A percentile compares a stretch with the other conserved stretches of the same genome.
These are phyloP conservation scores for Peniophora sp. DNA, from an alignment of 1,284 basidiomycete genomes.

Conservation along the genomic window DNA sequence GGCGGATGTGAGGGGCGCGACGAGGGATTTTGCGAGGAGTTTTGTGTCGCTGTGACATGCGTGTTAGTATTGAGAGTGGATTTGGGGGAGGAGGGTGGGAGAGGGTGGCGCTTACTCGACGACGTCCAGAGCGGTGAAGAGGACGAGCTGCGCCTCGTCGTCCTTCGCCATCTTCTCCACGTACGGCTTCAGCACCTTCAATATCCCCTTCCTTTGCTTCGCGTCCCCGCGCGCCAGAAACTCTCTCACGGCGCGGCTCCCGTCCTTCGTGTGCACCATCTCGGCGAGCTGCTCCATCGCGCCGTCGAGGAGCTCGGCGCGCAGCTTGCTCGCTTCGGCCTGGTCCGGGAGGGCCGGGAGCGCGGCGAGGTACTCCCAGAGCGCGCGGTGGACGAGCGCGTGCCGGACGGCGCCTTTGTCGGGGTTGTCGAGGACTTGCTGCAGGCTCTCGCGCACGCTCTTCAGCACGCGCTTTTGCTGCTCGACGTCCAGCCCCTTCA, in stretches of 20 bases:
- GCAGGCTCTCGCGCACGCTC: slow-evolving; percentile 65
- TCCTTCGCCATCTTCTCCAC: slow-evolving; percentile 79
- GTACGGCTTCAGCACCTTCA: slow-evolving; percentile 82
- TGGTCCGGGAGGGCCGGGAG: slow-evolving; percentile 45
- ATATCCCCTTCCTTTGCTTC: slow-evolving; percentile 85
- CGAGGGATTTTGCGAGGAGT: slow-evolving; percentile 70
- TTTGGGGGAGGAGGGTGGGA: not conserved
- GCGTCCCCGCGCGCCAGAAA: slow-evolving; percentile 75
- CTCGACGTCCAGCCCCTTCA: slow-evolving; percentile 59
- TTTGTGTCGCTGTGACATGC: slow-evolving; percentile 72
- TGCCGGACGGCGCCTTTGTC: slow-evolving; percentile 84
- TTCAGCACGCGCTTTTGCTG: slow-evolving; percentile 58
- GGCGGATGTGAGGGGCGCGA: slow-evolving; percentile 51
- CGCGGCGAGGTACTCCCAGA: slow-evolving; percentile 70
- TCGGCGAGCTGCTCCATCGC: slow-evolving; percentile 80
- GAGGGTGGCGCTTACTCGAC: slow-evolving; percentile 68
- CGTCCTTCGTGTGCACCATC: slow-evolving; percentile 89
- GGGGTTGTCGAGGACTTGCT: slow-evolving; percentile 78
- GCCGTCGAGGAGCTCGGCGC: slow-evolving; percentile 64
- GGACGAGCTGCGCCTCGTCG: slow-evolving; percentile 80
- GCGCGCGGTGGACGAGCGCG: slow-evolving; percentile 75
- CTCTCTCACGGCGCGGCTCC: slow-evolving; percentile 77
- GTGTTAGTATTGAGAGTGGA: slow-evolving; percentile 8
- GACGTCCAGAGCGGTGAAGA: slow-evolving; percentile 82
- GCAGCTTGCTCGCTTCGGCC: slow-evolving; percentile 51